Percentiles rank a stretch among this genome's conserved stretches.
These are phyloP conservation scores for Alternaria gansuensis DNA, from an alignment of 2,329 filamentous ascomycete genomes.

Conservation along the genomic window DNA sequence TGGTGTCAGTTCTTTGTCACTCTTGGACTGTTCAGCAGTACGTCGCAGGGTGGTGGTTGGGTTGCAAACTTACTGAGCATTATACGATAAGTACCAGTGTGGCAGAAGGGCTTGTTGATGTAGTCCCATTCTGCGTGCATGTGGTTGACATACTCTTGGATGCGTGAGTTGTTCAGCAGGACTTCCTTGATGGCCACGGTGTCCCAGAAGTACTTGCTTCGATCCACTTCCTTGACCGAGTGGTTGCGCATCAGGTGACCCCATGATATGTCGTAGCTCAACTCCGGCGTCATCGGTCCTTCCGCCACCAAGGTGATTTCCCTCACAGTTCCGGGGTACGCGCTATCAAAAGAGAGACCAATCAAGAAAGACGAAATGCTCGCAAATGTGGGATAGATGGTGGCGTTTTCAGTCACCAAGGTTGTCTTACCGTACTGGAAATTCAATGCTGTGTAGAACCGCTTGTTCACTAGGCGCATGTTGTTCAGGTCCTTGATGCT, in stretches of 20 bases:
- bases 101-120: slow-evolving; percentile 17
- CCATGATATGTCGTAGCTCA: not conserved
- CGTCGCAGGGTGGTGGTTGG: not conserved
- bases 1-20: not conserved
- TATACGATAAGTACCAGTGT: slow-evolving; percentile 23
- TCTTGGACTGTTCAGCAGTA: not conserved
- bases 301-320: slow-evolving; percentile 25
- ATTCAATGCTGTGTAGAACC: not conserved
- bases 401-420: not conserved
- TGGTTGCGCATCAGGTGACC: not conserved
- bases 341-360: not conserved
- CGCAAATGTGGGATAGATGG: slow-evolving; percentile 10
- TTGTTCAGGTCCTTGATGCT: not conserved
- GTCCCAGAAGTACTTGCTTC: not conserved
- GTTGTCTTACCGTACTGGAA: slow-evolving; percentile 9
- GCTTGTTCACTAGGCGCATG: slow-evolving; percentile 5
- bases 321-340: slow-evolving; percentile 4
- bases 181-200: not conserved
- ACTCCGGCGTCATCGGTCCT: slow-evolving; percentile 4
- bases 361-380: slow-evolving; percentile 15
- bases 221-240: too few species aligned
- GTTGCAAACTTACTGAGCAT: slow-evolving; percentile 16
- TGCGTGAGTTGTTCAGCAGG: not conserved
- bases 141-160: slow-evolving; percentile 18
- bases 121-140: slow-evolving; percentile 15